Conservation (phyloP, 1,284 basidiomycete species). For the Athelia sp. region DNA sequence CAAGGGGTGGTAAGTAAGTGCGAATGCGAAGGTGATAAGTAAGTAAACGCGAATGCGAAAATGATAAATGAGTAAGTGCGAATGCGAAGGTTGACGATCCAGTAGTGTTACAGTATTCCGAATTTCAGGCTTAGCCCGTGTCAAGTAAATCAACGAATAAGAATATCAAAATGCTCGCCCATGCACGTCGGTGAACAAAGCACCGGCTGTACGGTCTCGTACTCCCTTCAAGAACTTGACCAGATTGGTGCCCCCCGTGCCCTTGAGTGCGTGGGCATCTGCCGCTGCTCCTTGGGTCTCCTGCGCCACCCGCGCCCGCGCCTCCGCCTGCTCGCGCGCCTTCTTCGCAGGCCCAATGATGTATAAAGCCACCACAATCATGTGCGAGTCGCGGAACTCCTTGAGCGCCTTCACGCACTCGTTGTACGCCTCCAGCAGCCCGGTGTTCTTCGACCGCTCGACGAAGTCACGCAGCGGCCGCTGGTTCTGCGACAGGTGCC, state of each 20-base stretch:
- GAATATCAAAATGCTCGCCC: background rate
- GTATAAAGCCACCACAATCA: conserved; percentile 82
- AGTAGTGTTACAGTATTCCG: too few species aligned
- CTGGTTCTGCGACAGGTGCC: conserved; percentile 66
- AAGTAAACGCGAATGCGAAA: too few species aligned
- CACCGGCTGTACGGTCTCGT: conserved; percentile 62
- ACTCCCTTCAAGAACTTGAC: conserved; percentile 80
- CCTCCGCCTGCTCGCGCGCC: conserved; percentile 16
- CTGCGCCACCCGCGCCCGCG: background rate
- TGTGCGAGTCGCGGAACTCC: conserved; percentile 82
- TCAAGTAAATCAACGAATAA: background rate
- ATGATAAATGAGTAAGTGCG: too few species aligned
- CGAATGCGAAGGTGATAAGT: too few species aligned
- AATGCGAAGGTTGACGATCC: too few species aligned
- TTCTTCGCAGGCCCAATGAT: conserved; percentile 68
- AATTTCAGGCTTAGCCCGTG: too few species aligned
- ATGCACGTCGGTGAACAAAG: conserved; percentile 14
- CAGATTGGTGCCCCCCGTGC: conserved; percentile 85
- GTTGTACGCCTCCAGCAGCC: conserved; percentile 67
- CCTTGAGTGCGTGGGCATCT: conserved; percentile 41
- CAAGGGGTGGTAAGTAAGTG: too few species aligned
- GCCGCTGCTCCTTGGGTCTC: background rate
- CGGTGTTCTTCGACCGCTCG: conserved; percentile 6
- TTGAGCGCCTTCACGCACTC: conserved; percentile 69
- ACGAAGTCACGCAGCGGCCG: conserved; percentile 45